phyloP scores from a whole-genome alignment of 306 rosid genomes.

The Prunus salicina region DNA sequence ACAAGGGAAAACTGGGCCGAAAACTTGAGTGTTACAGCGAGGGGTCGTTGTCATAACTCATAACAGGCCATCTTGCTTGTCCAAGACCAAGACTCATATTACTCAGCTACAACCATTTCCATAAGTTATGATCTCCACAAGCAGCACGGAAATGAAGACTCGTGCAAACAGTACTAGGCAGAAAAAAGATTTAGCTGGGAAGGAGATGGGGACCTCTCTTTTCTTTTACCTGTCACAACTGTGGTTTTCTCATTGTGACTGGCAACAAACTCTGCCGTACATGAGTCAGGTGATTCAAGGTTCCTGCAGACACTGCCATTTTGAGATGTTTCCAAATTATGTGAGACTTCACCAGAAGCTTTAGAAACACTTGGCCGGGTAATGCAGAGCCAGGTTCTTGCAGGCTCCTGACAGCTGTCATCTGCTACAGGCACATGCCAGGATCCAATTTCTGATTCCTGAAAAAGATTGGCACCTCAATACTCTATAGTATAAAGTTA shows the following conservation, averaged over 20 bases:
- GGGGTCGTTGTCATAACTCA: background rate
- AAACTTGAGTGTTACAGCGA: background rate
- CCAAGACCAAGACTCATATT: background rate
- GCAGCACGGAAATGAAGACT: background rate
- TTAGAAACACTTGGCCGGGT: constrained; percentile 35
- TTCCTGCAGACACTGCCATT: constrained; percentile 11
- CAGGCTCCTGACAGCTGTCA: constrained; percentile 36
- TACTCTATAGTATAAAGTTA: constrained; percentile 4
- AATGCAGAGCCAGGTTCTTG: constrained; percentile 75
- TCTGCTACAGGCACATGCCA: constrained; percentile 80
- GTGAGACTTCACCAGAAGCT: constrained; percentile 14
- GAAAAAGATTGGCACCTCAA: constrained; percentile 26
- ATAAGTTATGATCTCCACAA: background rate
- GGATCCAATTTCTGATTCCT: constrained; percentile 80
- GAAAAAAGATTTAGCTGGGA: constrained; percentile 13
- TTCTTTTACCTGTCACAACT: constrained; percentile 54
- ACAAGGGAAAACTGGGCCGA: background rate
- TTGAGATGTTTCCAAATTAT: constrained; percentile 23
- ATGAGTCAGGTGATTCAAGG: background rate
- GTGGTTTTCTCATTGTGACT: constrained; percentile 12
- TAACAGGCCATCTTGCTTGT: background rate
- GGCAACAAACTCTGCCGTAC: constrained; percentile 15
- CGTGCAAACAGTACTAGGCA: background rate
- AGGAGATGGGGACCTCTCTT: constrained; percentile 61
- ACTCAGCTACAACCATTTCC: background rate